Conservation (phyloP, 208 protist genomes). For the Wallacemonas sp. region DNA sequence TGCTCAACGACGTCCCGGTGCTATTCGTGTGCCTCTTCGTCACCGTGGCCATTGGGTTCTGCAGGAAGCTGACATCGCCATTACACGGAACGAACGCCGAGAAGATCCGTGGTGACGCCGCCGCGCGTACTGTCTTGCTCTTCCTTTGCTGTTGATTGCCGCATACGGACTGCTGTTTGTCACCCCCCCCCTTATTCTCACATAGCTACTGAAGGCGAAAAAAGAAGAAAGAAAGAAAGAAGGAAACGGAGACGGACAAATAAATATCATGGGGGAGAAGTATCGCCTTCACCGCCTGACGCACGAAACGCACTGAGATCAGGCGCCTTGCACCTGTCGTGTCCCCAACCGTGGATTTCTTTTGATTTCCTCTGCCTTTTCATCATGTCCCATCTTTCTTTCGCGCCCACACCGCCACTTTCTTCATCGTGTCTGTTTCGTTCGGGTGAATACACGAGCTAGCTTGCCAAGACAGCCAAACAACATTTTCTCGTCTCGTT, state of each 20-base stretch:
- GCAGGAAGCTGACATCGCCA: constrained; percentile 85
- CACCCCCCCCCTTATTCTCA: too few species aligned
- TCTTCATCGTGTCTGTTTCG: not conserved
- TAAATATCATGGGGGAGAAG: too few species aligned
- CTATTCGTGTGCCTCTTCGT: constrained; percentile 48
- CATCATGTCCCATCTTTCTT: not conserved
- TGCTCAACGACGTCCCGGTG: constrained; percentile 38
- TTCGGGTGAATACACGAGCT: too few species aligned
- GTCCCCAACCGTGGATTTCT: too few species aligned
- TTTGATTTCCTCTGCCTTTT: constrained; percentile 1
- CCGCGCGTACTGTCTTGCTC: not conserved
- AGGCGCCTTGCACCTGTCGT: too few species aligned
- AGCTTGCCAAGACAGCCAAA: too few species aligned
- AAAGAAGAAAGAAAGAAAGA: too few species aligned
- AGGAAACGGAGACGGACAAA: too few species aligned
- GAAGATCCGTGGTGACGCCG: constrained; percentile 81
- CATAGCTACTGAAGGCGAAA: too few species aligned
- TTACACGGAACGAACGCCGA: constrained; percentile 67
- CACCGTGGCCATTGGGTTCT: constrained; percentile 88
- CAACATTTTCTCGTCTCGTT: not conserved
- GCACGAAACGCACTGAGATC: too few species aligned
- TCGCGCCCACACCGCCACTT: not conserved
- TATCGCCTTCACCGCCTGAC: too few species aligned
- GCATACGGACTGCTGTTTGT: not conserved
- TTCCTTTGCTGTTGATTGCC: not conserved